Conservation (phyloP, 305 asterid genomes). For the Rubia tinctorum region DNA sequence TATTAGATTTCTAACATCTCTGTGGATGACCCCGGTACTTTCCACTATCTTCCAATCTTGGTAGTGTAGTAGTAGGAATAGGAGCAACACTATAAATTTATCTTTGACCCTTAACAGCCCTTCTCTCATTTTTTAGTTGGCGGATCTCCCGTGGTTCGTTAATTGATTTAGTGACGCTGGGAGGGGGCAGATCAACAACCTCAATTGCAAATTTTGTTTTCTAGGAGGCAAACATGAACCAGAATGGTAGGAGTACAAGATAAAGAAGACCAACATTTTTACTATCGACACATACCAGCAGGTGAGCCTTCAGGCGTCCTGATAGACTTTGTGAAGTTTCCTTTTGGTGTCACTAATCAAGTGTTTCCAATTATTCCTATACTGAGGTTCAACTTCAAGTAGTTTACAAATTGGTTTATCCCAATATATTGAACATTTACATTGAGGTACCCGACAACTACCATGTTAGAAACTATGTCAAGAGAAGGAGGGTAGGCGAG, state of each 20-base stretch:
- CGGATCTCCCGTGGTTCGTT: no score
- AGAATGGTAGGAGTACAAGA: constrained; percentile 94
- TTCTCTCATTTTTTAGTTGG: no score
- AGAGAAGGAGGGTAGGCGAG: constrained; percentile 94
- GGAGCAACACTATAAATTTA: no score
- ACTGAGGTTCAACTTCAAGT: constrained; percentile 45
- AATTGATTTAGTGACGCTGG: no score
- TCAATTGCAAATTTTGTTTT: constrained; percentile 36
- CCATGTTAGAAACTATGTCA: constrained; percentile 87
- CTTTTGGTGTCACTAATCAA: constrained; percentile 1
- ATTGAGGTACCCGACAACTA: constrained; percentile 89
- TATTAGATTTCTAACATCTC: no score
- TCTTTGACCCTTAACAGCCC: no score
- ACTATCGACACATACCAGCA: constrained; percentile 96
- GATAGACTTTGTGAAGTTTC: constrained; percentile 4
- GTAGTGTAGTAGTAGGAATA: no score
- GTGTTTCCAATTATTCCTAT: constrained; percentile 18
- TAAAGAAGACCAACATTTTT: constrained; percentile 90
- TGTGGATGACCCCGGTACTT: no score
- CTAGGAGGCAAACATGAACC: constrained; percentile 43
- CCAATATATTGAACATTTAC: constrained; percentile 84
- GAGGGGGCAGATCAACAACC: no score
- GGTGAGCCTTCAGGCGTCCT: constrained; percentile 44
- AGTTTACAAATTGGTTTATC: constrained; percentile 90
- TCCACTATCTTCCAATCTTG: no score